phyloP scores from a whole-genome alignment of 2,329 filamentous ascomycete genomes.

The Orbilia blumenaviensis region DNA sequence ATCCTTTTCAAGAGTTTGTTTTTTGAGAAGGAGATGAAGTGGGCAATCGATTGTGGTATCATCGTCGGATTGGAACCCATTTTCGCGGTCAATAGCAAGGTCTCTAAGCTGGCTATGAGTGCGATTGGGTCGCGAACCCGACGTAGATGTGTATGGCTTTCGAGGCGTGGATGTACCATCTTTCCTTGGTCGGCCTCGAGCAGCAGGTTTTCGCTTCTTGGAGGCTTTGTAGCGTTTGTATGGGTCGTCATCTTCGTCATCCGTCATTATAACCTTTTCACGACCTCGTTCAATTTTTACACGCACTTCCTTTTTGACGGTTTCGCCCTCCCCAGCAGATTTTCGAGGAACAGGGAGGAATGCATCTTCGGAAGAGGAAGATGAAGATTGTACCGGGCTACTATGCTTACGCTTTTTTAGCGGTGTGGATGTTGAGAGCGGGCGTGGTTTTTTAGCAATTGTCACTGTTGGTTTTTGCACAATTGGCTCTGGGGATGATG shows the following conservation, averaged over 20 bases:
- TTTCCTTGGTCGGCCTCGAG: conserved; percentile 55
- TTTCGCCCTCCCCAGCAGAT: not conserved
- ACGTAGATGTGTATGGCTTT: conserved; percentile 46
- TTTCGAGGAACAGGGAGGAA: not conserved
- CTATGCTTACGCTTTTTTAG: conserved; percentile 27
- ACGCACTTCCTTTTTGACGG: not conserved
- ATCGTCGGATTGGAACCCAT: conserved; percentile 58
- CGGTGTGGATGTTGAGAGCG: not conserved
- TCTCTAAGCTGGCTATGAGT: conserved; percentile 54
- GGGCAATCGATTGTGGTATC: conserved; percentile 58
- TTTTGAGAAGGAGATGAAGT: conserved; percentile 28
- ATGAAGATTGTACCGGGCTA: not conserved
- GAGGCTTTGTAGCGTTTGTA: conserved; percentile 67
- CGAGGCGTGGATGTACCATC: conserved; percentile 54
- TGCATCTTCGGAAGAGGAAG: not conserved
- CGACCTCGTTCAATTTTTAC: conserved; percentile 31
- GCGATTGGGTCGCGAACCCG: conserved; percentile 7
- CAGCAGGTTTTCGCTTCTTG: conserved; percentile 64
- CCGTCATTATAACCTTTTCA: conserved; percentile 57
- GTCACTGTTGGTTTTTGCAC: conserved; percentile 12
- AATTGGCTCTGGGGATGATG: conserved; percentile 29
- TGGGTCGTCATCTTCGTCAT: conserved; percentile 69
- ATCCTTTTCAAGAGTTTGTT: conserved; percentile 33
- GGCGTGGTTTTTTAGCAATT: not conserved
- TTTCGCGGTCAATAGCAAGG: conserved; percentile 56